phyloP scores from a whole-genome alignment of 805 yeast species.

The Wickerhamiella sorbophila region DNA sequence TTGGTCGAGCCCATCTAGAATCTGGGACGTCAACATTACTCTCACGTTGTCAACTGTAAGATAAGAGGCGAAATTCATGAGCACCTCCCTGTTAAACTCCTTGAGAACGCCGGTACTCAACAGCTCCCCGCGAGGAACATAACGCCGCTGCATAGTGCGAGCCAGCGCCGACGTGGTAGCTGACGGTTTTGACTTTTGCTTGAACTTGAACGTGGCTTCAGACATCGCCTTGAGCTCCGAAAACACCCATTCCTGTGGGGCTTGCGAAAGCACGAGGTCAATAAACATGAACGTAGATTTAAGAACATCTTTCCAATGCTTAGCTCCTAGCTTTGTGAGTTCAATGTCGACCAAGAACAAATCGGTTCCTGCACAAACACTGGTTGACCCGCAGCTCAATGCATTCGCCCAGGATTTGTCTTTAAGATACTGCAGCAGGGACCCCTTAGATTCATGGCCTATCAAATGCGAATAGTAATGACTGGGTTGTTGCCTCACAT shows the following conservation, averaged over 20 bases:
- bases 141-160: constrained; percentile 39
- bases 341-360: constrained; percentile 58
- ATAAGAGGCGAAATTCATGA: constrained; percentile 35
- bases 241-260: constrained; percentile 68
- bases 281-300: constrained; percentile 58
- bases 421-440: constrained; percentile 58
- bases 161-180: constrained; percentile 60
- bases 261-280: constrained; percentile 38
- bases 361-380: constrained; percentile 46
- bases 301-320: constrained; percentile 46
- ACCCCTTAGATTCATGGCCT: constrained; percentile 90
- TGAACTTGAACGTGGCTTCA: constrained; percentile 58
- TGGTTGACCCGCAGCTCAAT: constrained; percentile 52
- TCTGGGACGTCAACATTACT: constrained; percentile 39
- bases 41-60: constrained; percentile 50
- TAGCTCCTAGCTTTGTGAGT: constrained; percentile 54
- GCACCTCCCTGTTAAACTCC: constrained; percentile 41
- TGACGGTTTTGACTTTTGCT: constrained; percentile 61
- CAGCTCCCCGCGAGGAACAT: constrained; percentile 49
- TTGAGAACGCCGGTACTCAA: constrained; percentile 44
- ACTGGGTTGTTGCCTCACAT: constrained; percentile 57
- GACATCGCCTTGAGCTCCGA: constrained; percentile 62
- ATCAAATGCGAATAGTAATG: constrained; percentile 64
- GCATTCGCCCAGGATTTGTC: constrained; percentile 64
- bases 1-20: constrained; percentile 33